These are phyloP conservation scores for Aspergillus flavus DNA, from an alignment of 2,329 filamentous ascomycete species.

Conservation along the genomic window DNA sequence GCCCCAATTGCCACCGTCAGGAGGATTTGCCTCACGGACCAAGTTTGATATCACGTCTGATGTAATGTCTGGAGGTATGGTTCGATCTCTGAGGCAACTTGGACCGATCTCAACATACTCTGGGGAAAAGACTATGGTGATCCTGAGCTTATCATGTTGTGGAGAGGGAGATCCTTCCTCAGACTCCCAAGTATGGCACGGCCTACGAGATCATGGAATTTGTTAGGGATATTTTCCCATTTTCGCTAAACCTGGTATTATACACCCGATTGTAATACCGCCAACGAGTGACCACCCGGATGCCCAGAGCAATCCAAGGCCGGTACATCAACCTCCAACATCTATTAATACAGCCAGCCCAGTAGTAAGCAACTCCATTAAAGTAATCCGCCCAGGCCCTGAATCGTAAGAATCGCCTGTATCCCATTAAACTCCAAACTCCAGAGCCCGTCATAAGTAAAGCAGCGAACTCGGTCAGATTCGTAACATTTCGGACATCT, in stretches of 20 bases:
- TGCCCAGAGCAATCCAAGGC: not conserved
- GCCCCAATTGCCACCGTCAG: not conserved
- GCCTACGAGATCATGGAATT: not conserved
- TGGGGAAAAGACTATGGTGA: not conserved
- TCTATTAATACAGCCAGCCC: not conserved
- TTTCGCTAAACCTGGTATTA: not conserved
- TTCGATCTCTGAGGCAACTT: too few relatives aligned
- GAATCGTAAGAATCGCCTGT: not conserved
- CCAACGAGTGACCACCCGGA: not conserved
- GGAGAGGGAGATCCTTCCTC: not conserved
- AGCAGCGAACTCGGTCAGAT: not conserved
- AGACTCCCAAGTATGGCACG: too few relatives aligned
- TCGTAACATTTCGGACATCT: not conserved
- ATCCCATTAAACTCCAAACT: not conserved
- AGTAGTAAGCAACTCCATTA: not conserved
- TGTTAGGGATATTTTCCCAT: not conserved
- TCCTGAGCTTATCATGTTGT: not conserved
- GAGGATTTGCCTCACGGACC: not conserved
- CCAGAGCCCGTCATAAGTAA: not conserved
- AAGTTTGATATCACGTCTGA: not conserved
- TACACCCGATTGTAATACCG: not conserved
- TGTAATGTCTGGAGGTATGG: not conserved
- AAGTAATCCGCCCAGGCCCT: not conserved
- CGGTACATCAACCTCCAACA: not conserved
- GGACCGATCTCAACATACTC: too few relatives aligned